phyloP scores from a whole-genome alignment of 768 basidiomycete species.

The Mycena epipterygia region DNA sequence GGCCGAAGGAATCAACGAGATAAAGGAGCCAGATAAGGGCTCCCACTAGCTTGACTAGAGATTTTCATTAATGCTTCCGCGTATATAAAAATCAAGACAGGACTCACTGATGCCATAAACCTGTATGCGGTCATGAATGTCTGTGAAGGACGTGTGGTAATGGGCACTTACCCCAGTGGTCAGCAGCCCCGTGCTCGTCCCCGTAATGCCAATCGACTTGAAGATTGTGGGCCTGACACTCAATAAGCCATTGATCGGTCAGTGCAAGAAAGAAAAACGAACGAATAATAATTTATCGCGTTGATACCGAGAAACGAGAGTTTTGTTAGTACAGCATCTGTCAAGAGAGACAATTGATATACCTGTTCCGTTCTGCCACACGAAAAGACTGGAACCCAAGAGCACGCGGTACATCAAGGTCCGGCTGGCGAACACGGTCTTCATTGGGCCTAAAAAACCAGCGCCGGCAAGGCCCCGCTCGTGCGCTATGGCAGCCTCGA shows the following conservation, averaged over 20 bases:
- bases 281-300: slow-evolving; percentile 61
- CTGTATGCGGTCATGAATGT: background rate
- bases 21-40: slow-evolving; percentile 57
- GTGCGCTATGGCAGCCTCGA: slow-evolving; percentile 47
- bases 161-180: slow-evolving; percentile 52
- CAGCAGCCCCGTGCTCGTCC: slow-evolving; percentile 51
- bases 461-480: slow-evolving; percentile 51
- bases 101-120: slow-evolving; percentile 63
- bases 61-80: background rate
- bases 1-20: slow-evolving; percentile 58
- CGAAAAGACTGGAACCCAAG: slow-evolving; percentile 54
- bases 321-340: background rate
- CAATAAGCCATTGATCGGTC: background rate
- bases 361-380: slow-evolving; percentile 56
- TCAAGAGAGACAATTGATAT: background rate
- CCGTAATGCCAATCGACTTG: slow-evolving; percentile 59
- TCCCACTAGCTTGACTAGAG: slow-evolving; percentile 49
- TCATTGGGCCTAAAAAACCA: slow-evolving; percentile 50
- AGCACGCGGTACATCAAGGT: slow-evolving; percentile 49
- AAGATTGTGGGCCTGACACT: slow-evolving; percentile 58
- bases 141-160: no score
- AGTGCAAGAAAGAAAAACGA: background rate
- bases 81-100: background rate
- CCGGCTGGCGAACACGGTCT: slow-evolving; percentile 46
- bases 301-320: no score